phyloP scores from a whole-genome alignment of 2,329 filamentous ascomycete species.

The Trichophaea hybrida region DNA sequence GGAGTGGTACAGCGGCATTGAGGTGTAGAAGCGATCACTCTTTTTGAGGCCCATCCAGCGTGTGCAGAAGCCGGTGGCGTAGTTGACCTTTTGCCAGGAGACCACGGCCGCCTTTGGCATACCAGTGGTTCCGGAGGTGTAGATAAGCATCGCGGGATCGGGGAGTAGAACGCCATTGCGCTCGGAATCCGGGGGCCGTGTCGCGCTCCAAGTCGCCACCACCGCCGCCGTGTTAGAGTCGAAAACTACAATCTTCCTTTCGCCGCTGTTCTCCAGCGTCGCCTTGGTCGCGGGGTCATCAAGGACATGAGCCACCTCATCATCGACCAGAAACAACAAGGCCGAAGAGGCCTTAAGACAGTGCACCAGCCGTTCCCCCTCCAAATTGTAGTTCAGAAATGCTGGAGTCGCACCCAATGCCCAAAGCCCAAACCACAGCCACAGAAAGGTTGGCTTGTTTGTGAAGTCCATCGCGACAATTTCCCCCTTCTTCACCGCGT shows the following conservation, averaged over 20 bases:
- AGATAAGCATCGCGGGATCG: slow-evolving; percentile 61
- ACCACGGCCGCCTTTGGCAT: slow-evolving; percentile 67
- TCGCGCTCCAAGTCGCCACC: slow-evolving; percentile 34
- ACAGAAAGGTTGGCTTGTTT: slow-evolving; percentile 65
- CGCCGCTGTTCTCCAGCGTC: slow-evolving; percentile 18
- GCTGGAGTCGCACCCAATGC: slow-evolving; percentile 68
- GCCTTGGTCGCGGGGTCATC: slow-evolving; percentile 29
- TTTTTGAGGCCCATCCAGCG: slow-evolving; percentile 44
- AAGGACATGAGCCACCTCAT: slow-evolving; percentile 39
- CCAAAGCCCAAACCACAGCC: slow-evolving; percentile 66
- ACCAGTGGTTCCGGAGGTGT: slow-evolving; percentile 69
- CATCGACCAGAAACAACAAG: slow-evolving; percentile 55
- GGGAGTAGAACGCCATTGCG: slow-evolving; percentile 30
- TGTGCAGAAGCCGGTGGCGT: slow-evolving; percentile 40
- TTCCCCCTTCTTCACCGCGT: slow-evolving; percentile 52
- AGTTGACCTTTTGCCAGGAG: slow-evolving; percentile 52
- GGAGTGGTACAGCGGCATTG: slow-evolving; percentile 81
- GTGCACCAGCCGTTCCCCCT: slow-evolving; percentile 55
- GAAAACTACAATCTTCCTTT: slow-evolving; percentile 44
- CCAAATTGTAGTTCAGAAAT: slow-evolving; percentile 77
- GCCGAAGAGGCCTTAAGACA: slow-evolving; percentile 56
- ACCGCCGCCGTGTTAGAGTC: slow-evolving; percentile 43
- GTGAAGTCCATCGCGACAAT: slow-evolving; percentile 69
- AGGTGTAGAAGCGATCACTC: slow-evolving; percentile 61
- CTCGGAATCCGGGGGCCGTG: slow-evolving; percentile 21